Evolutionary conservation across 371 early-diverging fungal species (phyloP), one percentile per base, ranked within the genome.

Genomic region (Zychaea mexicana): DNA sequence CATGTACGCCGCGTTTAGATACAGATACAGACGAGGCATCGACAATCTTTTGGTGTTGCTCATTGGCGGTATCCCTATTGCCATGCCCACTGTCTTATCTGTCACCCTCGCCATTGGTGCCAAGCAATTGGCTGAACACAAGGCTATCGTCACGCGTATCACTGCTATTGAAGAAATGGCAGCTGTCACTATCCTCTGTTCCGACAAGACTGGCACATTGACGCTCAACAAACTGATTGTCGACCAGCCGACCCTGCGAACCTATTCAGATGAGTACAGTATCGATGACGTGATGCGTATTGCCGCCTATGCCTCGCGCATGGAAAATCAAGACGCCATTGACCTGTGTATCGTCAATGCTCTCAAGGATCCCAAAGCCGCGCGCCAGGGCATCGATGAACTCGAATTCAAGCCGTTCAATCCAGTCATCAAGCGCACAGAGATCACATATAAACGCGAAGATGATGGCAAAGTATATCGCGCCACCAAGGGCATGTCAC

Each of bases 131-230:
- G 96, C 97, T 45, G 88, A 88, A 71, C 90, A 96, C 76, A 93
- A 94, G 73, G 96, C 95, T 13, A 94, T 97, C 64, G 96, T 96
- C 33, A 88, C 94, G 27, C 89, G 90, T 52, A 87, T 96, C 66
- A 87, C 91, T 22, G 90, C 90, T 38, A 93, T 96, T 57, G 98
- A 97, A 81, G 94, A 94, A 64, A 86, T 98, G 73, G 97, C 96
- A 19, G 93, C 94, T 66, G 94, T 94, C 57, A 89, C 90, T 64
- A 92, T 96, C 60, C 92, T 98, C 65, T 96, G 96, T 83, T 92
- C 94, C 19, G 98, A 96, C 81, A 97, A 98, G 87, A 98, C 98
- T 12, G 98, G 98, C 58, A 98, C 98, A 21, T 82, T 98, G 62
- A 98, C 98, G 45, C 88, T 94, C 57, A 96, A 96, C 87, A 91